These are phyloP conservation scores for Solanum rostratum DNA, from an alignment of 257 asterid genomes.

Conservation along the genomic window DNA sequence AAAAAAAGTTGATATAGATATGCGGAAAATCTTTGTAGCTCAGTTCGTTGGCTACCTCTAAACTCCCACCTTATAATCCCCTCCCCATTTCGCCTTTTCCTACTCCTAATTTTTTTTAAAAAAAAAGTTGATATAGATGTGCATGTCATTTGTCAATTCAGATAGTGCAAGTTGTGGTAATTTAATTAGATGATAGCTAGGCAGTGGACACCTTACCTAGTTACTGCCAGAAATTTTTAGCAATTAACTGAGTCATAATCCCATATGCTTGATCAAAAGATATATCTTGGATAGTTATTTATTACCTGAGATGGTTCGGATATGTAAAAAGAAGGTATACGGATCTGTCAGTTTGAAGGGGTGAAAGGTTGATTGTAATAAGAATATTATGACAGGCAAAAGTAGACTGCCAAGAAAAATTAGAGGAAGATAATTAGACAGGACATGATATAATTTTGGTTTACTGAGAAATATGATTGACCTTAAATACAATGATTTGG, in stretches of 20 bases:
- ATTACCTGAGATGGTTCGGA: neutral
- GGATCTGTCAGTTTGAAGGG: accelerated
- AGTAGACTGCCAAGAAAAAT: neutral
- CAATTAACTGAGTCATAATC: neutral
- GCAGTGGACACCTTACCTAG: neutral
- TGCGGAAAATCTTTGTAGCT: too few relatives aligned
- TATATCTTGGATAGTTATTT: neutral
- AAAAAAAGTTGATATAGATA: too few relatives aligned
- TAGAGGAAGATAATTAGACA: accelerated
- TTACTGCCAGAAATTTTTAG: neutral
- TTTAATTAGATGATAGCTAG: neutral
- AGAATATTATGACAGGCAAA: neutral
- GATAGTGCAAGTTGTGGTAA: neutral
- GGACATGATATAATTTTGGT: neutral
- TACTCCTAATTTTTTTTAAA: too few relatives aligned
- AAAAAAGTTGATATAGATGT: too few relatives aligned
- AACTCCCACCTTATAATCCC: too few relatives aligned
- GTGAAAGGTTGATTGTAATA: neutral
- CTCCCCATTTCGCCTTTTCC: too few relatives aligned
- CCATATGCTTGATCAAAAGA: neutral
- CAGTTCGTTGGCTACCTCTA: too few relatives aligned
- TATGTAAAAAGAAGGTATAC: accelerated
- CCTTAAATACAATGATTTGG: neutral
- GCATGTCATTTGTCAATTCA: neutral
- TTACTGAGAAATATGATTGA: too few relatives aligned